Base-by-base conservation (phyloP, 73 alveolate species). In the Paramecium octaurelia region DNA sequence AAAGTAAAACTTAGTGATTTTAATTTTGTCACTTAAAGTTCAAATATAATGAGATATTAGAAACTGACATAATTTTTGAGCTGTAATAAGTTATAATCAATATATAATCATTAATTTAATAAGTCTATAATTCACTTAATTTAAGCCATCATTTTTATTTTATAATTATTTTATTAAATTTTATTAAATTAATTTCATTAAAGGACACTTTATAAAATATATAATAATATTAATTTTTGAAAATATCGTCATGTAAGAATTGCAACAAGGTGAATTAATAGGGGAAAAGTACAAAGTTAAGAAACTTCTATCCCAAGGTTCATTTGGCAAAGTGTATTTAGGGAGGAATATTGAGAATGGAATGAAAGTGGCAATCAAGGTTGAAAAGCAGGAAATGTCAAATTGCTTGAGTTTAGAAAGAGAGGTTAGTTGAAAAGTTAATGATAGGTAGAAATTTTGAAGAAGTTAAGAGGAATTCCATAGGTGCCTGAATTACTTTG, bases 401-500 rank as follows among this genome's bases (percentile, higher is more conserved):
- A 24, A 42, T 23, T 40, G 9, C 57, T 24, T 23, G 12, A 24
- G 38, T 12, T 48, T 80, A 46, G 76, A 80, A 6, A 42, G 91
- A 23, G 87, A 57, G 38, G 92, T 46, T 85, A 64, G 11, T 31
- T 38, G 69, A 35, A 40, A 38, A 46, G 9, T n/a, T 16, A 76
- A 83, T 29, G 11, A 14, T 31, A 80, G 91, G 71, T 70, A 18
- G 89, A 91, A 50, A 77, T 80, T 58, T 35, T 91, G 54, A 91
- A 42, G 42, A 38, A 23, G 12, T 57, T 91, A 54, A 70, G 59
- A 20, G 85, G 85, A 1, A 86, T 64, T 5, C 83, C 80, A 76
- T 69, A 89, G 24, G 84, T 94, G 10, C 97, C 97, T 6, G 58
- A 93, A 76, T 27, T 94, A 12, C 54, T 86, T 16, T 94, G 97